Evolutionary conservation across 2,329 filamentous ascomycete genomes (phyloP).

Genomic region (Fusarium neocosmosporiellum): DNA sequence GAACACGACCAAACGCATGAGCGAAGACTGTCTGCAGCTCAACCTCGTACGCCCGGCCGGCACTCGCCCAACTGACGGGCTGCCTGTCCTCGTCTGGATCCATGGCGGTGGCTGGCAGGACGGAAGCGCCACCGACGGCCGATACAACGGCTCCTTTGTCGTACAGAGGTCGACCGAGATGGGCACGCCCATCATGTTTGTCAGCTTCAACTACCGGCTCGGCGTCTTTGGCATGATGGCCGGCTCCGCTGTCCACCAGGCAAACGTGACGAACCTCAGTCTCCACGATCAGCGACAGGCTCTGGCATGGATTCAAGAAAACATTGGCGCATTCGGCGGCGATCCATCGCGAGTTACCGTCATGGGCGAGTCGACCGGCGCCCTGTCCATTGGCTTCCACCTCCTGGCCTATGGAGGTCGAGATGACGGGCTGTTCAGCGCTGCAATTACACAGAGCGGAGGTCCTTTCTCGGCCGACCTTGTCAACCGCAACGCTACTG

Average conservation of each 20-base stretch:
- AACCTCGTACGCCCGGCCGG: too few relatives aligned
- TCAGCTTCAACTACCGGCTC: conserved; percentile 34
- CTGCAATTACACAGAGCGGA: conserved; percentile 60
- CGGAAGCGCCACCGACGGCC: too few relatives aligned
- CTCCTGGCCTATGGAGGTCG: conserved; percentile 57
- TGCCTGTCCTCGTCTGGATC: too few relatives aligned
- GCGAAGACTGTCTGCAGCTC: too few relatives aligned
- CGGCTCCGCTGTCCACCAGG: conserved; percentile 50
- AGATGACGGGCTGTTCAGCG: conserved; percentile 61
- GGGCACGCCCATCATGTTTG: conserved; percentile 4
- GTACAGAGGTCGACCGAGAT: background rate
- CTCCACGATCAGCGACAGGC: conserved; percentile 50
- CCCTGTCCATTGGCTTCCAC: conserved; percentile 56
- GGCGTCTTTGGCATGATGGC: conserved; percentile 60
- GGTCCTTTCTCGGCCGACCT: conserved; percentile 35
- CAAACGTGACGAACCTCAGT: conserved; percentile 52
- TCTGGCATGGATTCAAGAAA: conserved; percentile 50
- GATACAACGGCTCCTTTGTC: background rate
- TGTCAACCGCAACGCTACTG: background rate
- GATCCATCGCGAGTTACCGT: conserved; percentile 28
- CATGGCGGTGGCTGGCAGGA: too few relatives aligned
- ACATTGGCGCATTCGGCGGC: conserved; percentile 51
- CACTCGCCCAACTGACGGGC: too few relatives aligned
- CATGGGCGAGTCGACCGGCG: conserved; percentile 56
- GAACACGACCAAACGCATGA: too few relatives aligned